phyloP scores from a whole-genome alignment of 768 basidiomycete species.

The Tricholomella constricta region DNA sequence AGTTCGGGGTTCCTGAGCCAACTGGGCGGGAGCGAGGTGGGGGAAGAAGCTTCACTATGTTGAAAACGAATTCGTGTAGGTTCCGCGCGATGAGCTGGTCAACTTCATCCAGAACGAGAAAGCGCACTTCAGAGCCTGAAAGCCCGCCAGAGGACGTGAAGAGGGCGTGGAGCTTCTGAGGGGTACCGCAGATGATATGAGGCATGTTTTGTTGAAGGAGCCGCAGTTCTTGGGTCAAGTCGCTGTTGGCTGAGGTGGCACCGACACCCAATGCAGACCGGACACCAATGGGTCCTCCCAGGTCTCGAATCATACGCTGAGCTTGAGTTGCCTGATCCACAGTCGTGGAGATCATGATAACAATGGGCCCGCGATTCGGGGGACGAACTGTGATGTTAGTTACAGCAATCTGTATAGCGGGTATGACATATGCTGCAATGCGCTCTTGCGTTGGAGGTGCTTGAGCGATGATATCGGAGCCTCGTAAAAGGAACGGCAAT shows the following conservation, averaged over 20 bases:
- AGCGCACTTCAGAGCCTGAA: slow-evolving; percentile 80
- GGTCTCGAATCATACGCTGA: slow-evolving; percentile 90
- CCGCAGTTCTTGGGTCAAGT: slow-evolving; percentile 76
- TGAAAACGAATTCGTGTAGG: slow-evolving; percentile 92
- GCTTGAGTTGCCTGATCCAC: slow-evolving; percentile 99
- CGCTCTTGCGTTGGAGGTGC: slow-evolving; percentile 98
- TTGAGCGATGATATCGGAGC: slow-evolving; percentile 97
- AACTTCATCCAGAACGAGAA: slow-evolving; percentile 96
- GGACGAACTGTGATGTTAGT: slow-evolving; percentile 57
- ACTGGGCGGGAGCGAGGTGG: slow-evolving; percentile 74
- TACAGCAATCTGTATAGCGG: slow-evolving; percentile 82
- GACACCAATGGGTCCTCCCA: slow-evolving; percentile 92
- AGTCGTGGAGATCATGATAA: slow-evolving; percentile 95
- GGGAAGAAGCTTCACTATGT: slow-evolving; percentile 91
- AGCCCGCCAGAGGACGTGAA: slow-evolving; percentile 82
- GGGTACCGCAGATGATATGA: slow-evolving; percentile 95
- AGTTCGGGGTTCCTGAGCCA: slow-evolving; percentile 42
- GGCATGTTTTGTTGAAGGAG: slow-evolving; percentile 89
- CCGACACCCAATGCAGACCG: slow-evolving; percentile 89
- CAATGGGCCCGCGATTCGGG: slow-evolving; percentile 77
- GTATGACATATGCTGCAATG: slow-evolving; percentile 96
- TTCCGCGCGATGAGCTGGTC: slow-evolving; percentile 98
- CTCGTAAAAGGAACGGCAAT: slow-evolving; percentile 90
- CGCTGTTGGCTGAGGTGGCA: slow-evolving; percentile 59
- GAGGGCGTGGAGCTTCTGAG: slow-evolving; percentile 92